A percentile compares a stretch with the other conserved stretches of the same genome.
Evolutionary conservation across 345 rosid species (phyloP).

Genomic region (Sisymbrium irio): DNA sequence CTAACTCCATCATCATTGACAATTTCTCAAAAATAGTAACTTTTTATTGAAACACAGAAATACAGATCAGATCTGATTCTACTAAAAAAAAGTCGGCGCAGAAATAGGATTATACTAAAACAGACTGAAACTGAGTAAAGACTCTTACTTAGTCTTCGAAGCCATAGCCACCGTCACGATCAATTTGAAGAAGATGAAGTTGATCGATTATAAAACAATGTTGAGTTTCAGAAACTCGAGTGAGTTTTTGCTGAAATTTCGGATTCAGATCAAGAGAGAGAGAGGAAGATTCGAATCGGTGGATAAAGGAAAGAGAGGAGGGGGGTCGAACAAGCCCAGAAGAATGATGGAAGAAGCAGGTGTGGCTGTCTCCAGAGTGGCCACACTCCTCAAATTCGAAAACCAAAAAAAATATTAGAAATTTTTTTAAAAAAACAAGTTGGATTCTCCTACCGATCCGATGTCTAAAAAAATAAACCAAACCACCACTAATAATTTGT

Average conservation of each 20-base stretch:
- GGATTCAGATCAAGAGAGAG: slow-evolving; percentile 30
- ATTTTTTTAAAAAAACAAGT: not conserved
- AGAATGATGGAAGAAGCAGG: slow-evolving; percentile 28
- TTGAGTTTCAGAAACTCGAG: not conserved
- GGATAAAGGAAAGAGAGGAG: slow-evolving; percentile 4
- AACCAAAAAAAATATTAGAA: too few species aligned
- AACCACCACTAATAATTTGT: slow-evolving; percentile 14
- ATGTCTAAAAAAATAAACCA: not conserved
- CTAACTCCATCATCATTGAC: slow-evolving; percentile 25
- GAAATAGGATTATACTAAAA: not conserved
- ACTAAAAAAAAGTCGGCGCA: not conserved
- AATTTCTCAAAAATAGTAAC: slow-evolving; percentile 30
- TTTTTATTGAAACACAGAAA: not conserved
- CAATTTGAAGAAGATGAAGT: not conserved
- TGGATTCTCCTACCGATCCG: slow-evolving; percentile 20
- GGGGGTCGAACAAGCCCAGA: slow-evolving; percentile 1
- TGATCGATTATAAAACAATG: slow-evolving; percentile 9
- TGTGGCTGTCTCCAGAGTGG: slow-evolving; percentile 41
- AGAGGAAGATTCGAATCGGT: slow-evolving; percentile 8
- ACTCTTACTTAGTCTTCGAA: slow-evolving; percentile 36
- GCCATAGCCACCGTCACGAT: slow-evolving; percentile 27
- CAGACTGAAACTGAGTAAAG: not conserved
- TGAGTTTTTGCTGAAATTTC: not conserved
- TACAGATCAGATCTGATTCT: slow-evolving; percentile 23
- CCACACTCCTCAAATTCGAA: slow-evolving; percentile 34